Evolutionary conservation across 176 grass and related monocot genomes (phyloP), one percentile per base, ranked within the genome.

Genomic region (Guadua angustifolia): DNA sequence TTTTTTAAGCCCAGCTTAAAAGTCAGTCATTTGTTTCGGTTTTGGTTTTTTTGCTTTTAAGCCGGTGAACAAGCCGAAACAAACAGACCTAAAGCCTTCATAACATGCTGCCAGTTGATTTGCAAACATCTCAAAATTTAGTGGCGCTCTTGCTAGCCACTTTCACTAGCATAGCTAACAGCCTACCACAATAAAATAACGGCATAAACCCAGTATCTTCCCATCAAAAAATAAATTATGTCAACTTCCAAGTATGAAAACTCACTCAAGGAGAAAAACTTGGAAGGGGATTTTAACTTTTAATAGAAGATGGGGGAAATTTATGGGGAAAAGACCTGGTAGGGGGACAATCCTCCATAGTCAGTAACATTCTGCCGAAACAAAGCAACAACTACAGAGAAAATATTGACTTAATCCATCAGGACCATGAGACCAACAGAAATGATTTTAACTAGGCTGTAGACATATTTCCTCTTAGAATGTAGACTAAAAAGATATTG

Each of bases 331-430:
- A 58, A 24, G 24, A 59, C 57, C n/a, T 59, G 57, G n/a, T 25
- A 33, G 25, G 60, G 33, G 35, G 51, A 9, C 51, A 81, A 71
- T 71, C n/a, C 18, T 58, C 50, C 67, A 82, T 70, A 72, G 52
- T 68, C 15, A 36, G 18, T 6, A 72, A 35, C 38, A 56, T 81
- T 17, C 50, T 26, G 66, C 33, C 53, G 33, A 75, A 63, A 81
- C 59, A 40, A 17, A 15, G 15, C 26, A 80, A 33, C 52, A 78
- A 18, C 66, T 26, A 71, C 4, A 45, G 39, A 22, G 14, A 32
- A 38, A 49, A 35, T n/a, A 66, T n/a, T 66, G 50, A 73, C 43
- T 36, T 59, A 29, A 69, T 68, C n/a, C 0, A 43, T 73, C 58
- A 56, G 56, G 33, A 44, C 68, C 76, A 73, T 29, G 35, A 13